phyloP scores from a whole-genome alignment of 192 early-diverging fungal genomes.

The Helicostylum pulchrum region DNA sequence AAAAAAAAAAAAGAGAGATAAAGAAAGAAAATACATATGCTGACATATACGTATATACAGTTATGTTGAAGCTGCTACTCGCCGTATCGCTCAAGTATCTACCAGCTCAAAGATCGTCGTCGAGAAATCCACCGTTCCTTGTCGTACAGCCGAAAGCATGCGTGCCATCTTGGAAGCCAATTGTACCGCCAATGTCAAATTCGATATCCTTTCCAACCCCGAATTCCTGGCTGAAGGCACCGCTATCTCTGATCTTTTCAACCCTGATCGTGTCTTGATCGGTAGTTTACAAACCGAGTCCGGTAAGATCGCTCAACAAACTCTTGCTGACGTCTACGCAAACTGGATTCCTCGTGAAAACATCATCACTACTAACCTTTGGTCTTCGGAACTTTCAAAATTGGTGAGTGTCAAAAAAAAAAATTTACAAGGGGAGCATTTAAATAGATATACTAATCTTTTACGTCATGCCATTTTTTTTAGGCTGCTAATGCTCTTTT shows the following conservation, averaged over 20 bases:
- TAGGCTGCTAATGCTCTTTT: slow-evolving; percentile 90
- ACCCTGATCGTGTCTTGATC: slow-evolving; percentile 89
- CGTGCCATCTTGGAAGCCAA: slow-evolving; percentile 79
- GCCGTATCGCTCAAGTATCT: slow-evolving; percentile 78
- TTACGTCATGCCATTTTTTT: not conserved
- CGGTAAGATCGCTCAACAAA: slow-evolving; percentile 69
- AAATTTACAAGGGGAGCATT: not conserved
- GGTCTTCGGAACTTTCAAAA: slow-evolving; percentile 95
- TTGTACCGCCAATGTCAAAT: slow-evolving; percentile 57
- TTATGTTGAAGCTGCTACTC: slow-evolving; percentile 79
- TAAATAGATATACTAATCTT: not conserved
- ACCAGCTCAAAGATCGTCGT: slow-evolving; percentile 83
- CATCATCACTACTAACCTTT: slow-evolving; percentile 89
- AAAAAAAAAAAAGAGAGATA: slow-evolving; percentile 1
- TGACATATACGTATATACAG: slow-evolving; percentile 25
- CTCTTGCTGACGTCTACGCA: slow-evolving; percentile 70
- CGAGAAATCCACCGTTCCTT: slow-evolving; percentile 94
- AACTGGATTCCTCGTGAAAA: slow-evolving; percentile 83
- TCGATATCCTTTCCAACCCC: slow-evolving; percentile 91
- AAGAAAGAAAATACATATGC: not conserved
- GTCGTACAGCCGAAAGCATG: slow-evolving; percentile 83
- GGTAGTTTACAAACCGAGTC: slow-evolving; percentile 70
- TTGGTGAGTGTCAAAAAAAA: slow-evolving; percentile 57
- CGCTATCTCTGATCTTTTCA: slow-evolving; percentile 75
- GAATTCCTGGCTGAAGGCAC: slow-evolving; percentile 96